Evolutionary conservation across 202 grass and related monocot species (phyloP).

Genomic region (Setaria viridis): DNA sequence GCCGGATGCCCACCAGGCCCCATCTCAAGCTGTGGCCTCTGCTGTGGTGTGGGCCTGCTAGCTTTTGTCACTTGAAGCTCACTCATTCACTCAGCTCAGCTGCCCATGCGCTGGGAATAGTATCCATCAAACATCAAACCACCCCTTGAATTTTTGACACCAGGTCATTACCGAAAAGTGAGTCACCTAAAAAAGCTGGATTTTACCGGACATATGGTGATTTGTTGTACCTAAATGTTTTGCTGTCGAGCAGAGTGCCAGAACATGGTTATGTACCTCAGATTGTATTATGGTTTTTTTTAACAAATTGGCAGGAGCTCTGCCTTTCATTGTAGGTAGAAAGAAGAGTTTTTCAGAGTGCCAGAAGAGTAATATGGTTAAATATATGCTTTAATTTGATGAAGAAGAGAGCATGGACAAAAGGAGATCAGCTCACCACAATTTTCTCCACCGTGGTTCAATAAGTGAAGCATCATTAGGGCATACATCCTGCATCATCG

Average conservation of each 20-base stretch:
- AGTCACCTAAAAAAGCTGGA: background rate
- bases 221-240: background rate
- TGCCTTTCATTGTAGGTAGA: no score
- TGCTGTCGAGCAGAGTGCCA: background rate
- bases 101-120: background rate
- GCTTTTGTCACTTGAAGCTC: conserved; percentile 11
- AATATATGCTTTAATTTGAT: background rate
- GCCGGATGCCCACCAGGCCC: background rate
- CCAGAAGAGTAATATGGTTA: background rate
- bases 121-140: conserved; percentile 31
- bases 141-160: conserved; percentile 11
- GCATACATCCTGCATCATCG: background rate
- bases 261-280: background rate
- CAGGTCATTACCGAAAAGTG: background rate
- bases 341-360: no score
- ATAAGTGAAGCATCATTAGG: background rate
- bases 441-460: background rate
- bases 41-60: no score
- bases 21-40: background rate
- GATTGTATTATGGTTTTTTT: background rate
- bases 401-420: background rate
- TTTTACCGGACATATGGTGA: background rate
- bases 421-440: background rate
- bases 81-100: background rate
- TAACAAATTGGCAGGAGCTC: no score